Base-by-base conservation (phyloP, 345 rosid genomes). In the Chamaenerion angustifolium region DNA sequence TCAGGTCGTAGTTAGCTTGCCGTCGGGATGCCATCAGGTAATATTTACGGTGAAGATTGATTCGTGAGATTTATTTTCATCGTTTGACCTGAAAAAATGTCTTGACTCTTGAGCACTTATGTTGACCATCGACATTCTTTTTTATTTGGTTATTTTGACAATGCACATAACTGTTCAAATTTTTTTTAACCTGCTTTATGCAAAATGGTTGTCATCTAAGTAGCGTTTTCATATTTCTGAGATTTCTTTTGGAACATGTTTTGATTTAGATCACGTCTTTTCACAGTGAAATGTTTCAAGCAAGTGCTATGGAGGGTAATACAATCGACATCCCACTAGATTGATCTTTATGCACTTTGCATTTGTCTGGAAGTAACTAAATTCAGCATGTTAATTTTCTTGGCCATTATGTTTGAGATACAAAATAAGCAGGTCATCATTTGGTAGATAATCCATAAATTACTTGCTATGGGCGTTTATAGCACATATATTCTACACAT, bases 1-100 rank as follows among this genome's bases (percentile, higher is more conserved):
- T 71, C 92, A 79, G 70, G 69, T 68, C 42, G 45, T 82, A 61
- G 71, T 70, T 56, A 69, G 67, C 57, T 54, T 82, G 58, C 56
- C 79, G 5, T 80, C 79, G 0, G 92, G 92, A 48, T 67, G 57
- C 61, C 83, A 82, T 66, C 80, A 79, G 92, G 92, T 82, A 48
- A 23, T 75, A 57, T 42, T 8, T 46, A 8, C n/a, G 4, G 16
- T 15, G 16, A 12, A 52, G 45, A 14, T 3, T 10, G 37, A 31
- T 31, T 31, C 5, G 6, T 31, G 37, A 8, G 37, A n/a, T n/a
- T n/a, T n/a, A n/a, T n/a, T n/a, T n/a, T n/a, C n/a, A n/a, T n/a
- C 5, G 37, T 31, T 31, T 4, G 37, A 31, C 37, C 37, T 31
- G 37, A 31, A 31, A 31, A 31, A 5, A 31, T 31, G 37, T 31